Conservation (phyloP, 306 rosid species). For the Medicago arabica region DNA sequence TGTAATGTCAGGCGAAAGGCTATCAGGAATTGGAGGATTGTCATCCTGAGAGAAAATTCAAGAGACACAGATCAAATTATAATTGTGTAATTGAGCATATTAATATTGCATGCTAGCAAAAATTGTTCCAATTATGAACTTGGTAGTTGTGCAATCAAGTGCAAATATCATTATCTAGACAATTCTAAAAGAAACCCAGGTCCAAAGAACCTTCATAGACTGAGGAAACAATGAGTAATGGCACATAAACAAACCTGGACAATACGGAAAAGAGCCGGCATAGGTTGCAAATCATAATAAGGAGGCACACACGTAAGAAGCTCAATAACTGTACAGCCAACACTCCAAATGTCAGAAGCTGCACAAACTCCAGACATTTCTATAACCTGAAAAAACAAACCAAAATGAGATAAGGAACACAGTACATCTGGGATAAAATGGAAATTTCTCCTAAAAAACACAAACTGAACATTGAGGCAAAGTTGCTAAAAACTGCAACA, state of each 20-base stretch:
- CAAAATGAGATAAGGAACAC: constrained; percentile 17
- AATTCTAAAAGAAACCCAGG: constrained; percentile 18
- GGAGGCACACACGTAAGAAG: constrained; percentile 99
- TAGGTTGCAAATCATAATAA: constrained; percentile 96
- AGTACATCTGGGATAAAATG: constrained; percentile 35
- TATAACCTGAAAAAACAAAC: constrained; percentile 75
- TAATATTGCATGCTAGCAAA: constrained; percentile 25
- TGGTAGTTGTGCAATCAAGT: constrained; percentile 23
- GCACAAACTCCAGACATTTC: constrained; percentile 99
- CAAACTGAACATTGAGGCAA: constrained; percentile 31
- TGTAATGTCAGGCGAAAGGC: constrained; percentile 89
- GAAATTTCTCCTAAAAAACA: constrained; percentile 5
- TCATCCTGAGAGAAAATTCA: constrained; percentile 72
- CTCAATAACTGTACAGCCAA: constrained; percentile 98
- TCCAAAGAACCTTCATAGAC: constrained; percentile 15
- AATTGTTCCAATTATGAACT: constrained; percentile 31
- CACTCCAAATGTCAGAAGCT: constrained; percentile 99
- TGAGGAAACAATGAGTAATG: constrained; percentile 9
- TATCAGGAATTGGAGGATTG: constrained; percentile 96
- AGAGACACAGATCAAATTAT: constrained; percentile 33
- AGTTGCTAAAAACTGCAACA: constrained; percentile 27
- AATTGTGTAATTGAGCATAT: constrained; percentile 24
- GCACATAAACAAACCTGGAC: constrained; percentile 74
- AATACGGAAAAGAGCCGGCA: constrained; percentile 99
- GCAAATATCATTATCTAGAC: constrained; percentile 22